Evolutionary conservation across 2,329 filamentous ascomycete species (phyloP).

Genomic region (Penicillium decumbens): DNA sequence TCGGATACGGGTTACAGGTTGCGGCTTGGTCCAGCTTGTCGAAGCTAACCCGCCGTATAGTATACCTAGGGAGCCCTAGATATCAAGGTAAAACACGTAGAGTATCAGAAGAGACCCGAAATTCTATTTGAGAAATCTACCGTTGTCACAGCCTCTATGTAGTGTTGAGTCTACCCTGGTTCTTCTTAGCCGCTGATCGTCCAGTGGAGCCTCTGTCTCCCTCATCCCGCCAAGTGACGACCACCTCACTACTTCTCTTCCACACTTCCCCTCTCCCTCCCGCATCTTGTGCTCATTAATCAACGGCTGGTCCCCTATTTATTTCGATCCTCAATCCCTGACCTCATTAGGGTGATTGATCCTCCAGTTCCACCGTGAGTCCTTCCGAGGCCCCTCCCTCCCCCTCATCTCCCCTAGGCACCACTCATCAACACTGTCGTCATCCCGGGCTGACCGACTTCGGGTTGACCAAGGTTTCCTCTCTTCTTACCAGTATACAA

Average conservation of each 20-base stretch:
- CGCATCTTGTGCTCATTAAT: conserved; percentile 4
- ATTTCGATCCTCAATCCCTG: conserved; percentile 8
- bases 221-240: conserved; percentile 33
- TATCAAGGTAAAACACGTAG: neutral
- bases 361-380: conserved; percentile 9
- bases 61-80: neutral
- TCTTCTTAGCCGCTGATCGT: conserved; percentile 35
- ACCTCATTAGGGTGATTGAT: conserved; percentile 9
- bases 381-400: conserved; percentile 10
- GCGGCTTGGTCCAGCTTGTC: neutral
- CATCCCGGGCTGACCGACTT: conserved; percentile 28
- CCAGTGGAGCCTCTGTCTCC: conserved; percentile 29
- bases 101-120: neutral
- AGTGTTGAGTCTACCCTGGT: conserved; percentile 20
- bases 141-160: conserved; percentile 3
- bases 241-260: conserved; percentile 22
- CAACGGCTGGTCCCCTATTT: conserved; percentile 6
- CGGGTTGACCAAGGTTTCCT: conserved; percentile 1
- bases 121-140: neutral
- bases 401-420: conserved; percentile 26
- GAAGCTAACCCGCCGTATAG: neutral
- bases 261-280: conserved; percentile 5
- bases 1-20: neutral
- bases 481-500: neutral
- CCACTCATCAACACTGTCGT: conserved; percentile 25